These are phyloP conservation scores for Testicularia cyperi DNA, from an alignment of 1,284 basidiomycete species.

Conservation along the genomic window DNA sequence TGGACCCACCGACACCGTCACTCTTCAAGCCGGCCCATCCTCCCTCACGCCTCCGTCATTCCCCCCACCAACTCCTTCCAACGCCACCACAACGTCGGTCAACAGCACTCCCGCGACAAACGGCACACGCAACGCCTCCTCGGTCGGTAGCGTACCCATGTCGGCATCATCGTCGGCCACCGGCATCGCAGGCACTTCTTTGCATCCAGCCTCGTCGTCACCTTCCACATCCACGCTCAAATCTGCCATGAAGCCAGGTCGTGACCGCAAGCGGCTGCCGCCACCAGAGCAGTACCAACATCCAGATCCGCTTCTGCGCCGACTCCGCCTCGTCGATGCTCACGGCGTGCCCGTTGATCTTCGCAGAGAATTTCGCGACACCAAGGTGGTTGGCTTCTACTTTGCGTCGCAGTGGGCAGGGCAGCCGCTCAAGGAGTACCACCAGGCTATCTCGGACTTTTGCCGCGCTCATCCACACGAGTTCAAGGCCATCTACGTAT, in stretches of 20 bases:
- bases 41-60: no score
- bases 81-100: not conserved
- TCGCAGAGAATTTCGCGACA: slow-evolving; percentile 50
- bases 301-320: slow-evolving; percentile 58
- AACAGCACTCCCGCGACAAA: slow-evolving; percentile 6
- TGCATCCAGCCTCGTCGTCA: slow-evolving; percentile 2
- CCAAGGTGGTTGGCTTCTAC: slow-evolving; percentile 60
- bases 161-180: slow-evolving; percentile 1
- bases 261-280: slow-evolving; percentile 47
- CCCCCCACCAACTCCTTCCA: no score
- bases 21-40: slow-evolving; percentile 4
- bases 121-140: no score
- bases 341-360: slow-evolving; percentile 55
- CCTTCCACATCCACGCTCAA: slow-evolving; percentile 37
- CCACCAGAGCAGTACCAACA: slow-evolving; percentile 56
- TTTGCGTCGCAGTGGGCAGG: slow-evolving; percentile 59
- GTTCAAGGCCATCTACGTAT: slow-evolving; percentile 60
- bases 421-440: slow-evolving; percentile 42
- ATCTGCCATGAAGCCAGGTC: slow-evolving; percentile 55
- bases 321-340: slow-evolving; percentile 57
- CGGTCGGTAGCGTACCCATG: not conserved
- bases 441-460: slow-evolving; percentile 50
- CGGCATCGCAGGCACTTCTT: slow-evolving; percentile 7
- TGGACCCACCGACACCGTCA: slow-evolving; percentile 36
- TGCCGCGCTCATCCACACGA: slow-evolving; percentile 54